Conservation (phyloP, 2,329 filamentous ascomycete species). For the Emergomyces africanus region DNA sequence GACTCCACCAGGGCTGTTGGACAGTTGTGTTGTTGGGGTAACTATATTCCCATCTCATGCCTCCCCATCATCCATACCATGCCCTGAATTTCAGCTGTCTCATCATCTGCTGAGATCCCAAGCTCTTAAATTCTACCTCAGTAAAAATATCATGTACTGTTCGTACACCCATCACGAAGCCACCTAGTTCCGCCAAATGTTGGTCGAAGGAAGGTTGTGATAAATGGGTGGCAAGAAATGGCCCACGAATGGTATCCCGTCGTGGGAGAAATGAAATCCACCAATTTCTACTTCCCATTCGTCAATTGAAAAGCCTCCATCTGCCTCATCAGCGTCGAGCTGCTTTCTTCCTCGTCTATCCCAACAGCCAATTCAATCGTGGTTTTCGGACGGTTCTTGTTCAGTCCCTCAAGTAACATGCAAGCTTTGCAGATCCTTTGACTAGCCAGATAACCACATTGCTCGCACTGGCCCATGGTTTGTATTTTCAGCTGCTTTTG, state of each 20-base stretch:
- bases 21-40: not conserved
- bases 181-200: not conserved
- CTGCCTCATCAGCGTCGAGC: constrained; percentile 38
- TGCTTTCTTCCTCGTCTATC: constrained; percentile 38
- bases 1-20: not conserved
- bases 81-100: not conserved
- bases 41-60: not conserved
- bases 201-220: not conserved
- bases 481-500: constrained; percentile 47
- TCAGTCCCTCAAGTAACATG: constrained; percentile 74
- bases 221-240: not conserved
- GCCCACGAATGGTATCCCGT: not conserved
- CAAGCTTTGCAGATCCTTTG: constrained; percentile 92
- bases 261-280: not conserved
- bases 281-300: constrained; percentile 2
- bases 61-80: not conserved
- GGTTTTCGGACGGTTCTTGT: constrained; percentile 51
- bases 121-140: not conserved
- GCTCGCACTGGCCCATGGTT: constrained; percentile 63
- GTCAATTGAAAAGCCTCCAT: constrained; percentile 33
- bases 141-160: not conserved
- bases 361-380: constrained; percentile 30
- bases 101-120: not conserved
- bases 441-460: constrained; percentile 91
- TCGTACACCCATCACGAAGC: not conserved